These are phyloP conservation scores for Trametes coccinea DNA, from an alignment of 768 basidiomycete species.

Conservation along the genomic window DNA sequence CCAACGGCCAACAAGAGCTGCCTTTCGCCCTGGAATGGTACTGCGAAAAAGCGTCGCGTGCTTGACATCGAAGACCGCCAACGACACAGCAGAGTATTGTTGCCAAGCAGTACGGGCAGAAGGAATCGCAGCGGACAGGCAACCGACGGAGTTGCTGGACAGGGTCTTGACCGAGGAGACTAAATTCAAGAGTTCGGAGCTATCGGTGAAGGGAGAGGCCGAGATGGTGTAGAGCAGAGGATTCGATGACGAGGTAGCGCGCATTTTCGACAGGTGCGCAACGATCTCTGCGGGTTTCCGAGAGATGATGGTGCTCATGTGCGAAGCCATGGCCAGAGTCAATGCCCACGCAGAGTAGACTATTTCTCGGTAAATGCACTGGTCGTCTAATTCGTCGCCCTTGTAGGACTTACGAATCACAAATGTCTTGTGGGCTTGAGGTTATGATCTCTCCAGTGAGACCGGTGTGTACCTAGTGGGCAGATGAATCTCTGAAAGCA, in stretches of 20 bases:
- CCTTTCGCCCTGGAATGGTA: slow-evolving; percentile 55
- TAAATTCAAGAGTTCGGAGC: slow-evolving; percentile 37
- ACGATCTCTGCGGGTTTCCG: slow-evolving; percentile 20
- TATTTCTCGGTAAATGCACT: too few relatives aligned
- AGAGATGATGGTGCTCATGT: slow-evolving; percentile 23
- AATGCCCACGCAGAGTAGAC: too few relatives aligned
- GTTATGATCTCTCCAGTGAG: too few relatives aligned
- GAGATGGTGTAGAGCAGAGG: slow-evolving; percentile 39
- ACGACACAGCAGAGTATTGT: slow-evolving; percentile 51
- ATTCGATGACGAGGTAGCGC: not conserved
- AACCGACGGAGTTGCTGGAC: slow-evolving; percentile 51
- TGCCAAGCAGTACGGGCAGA: slow-evolving; percentile 15
- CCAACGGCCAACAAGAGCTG: slow-evolving; percentile 71
- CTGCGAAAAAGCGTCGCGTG: slow-evolving; percentile 58
- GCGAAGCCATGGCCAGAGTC: slow-evolving; percentile 11
- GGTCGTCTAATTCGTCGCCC: too few relatives aligned
- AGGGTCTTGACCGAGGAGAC: slow-evolving; percentile 28
- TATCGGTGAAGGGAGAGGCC: slow-evolving; percentile 51
- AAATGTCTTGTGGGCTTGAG: too few relatives aligned
- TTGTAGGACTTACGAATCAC: too few relatives aligned
- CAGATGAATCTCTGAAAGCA: too few relatives aligned
- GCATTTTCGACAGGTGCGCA: slow-evolving; percentile 7
- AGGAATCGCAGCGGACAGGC: slow-evolving; percentile 55
- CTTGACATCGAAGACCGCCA: slow-evolving; percentile 52
- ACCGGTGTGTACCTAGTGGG: too few relatives aligned